These are phyloP conservation scores for Breviolum minutum DNA, from an alignment of 73 alveolate genomes.

Conservation along the genomic window DNA sequence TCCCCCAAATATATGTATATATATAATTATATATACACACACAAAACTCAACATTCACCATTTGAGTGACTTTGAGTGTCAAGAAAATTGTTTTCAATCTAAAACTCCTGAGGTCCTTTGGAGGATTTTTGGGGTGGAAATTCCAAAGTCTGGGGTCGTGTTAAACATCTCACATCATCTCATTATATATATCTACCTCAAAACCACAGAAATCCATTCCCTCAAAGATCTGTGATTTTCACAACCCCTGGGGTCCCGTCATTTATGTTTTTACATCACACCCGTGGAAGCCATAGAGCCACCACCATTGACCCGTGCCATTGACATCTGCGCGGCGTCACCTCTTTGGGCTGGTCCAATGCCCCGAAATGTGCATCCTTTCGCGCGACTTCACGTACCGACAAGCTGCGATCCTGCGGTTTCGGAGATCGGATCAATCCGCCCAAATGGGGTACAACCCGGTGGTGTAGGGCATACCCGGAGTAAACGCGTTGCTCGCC, in stretches of 20 bases:
- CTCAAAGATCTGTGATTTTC: too few relatives aligned
- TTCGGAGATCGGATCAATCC: not conserved
- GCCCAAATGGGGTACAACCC: not conserved
- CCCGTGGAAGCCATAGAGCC: not conserved
- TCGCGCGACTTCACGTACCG: constrained; percentile 35
- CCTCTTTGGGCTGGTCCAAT: constrained; percentile 42
- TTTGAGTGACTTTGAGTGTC: too few relatives aligned
- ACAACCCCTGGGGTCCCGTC: not conserved
- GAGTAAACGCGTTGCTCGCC: not conserved
- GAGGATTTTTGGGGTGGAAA: too few relatives aligned
- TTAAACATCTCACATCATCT: too few relatives aligned
- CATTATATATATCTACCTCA: too few relatives aligned
- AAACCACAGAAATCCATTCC: too few relatives aligned
- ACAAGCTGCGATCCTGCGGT: constrained; percentile 28
- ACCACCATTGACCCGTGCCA: too few relatives aligned
- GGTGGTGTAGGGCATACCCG: not conserved
- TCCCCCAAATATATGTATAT: not conserved
- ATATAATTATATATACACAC: not conserved
- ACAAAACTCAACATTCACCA: not conserved
- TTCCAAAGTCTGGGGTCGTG: too few relatives aligned
- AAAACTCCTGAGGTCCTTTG: too few relatives aligned
- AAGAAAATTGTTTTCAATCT: too few relatives aligned
- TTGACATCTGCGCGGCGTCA: not conserved
- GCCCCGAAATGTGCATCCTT: constrained; percentile 29
- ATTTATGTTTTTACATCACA: not conserved